A percentile compares a stretch with the other conserved stretches of the same genome.
phyloP scores from a whole-genome alignment of 768 basidiomycete genomes.

The Pholiota conissans region DNA sequence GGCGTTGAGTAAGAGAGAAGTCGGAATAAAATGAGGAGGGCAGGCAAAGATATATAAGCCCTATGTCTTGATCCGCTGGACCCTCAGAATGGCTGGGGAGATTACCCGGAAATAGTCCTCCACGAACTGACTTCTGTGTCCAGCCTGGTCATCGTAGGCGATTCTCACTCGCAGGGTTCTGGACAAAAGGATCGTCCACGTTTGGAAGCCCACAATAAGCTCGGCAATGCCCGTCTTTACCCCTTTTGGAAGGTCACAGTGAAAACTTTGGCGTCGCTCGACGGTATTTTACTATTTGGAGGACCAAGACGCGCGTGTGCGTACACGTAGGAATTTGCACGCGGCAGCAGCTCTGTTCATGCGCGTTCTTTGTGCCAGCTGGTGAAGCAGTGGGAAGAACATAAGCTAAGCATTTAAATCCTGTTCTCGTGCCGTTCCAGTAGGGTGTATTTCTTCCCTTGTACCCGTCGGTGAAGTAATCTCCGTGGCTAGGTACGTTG shows the following conservation, averaged over 20 bases:
- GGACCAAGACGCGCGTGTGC: no score
- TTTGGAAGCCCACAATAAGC: not conserved
- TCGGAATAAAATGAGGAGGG: not conserved
- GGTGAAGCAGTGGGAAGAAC: no score
- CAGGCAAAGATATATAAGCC: not conserved
- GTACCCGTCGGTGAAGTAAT: no score
- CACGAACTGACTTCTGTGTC: not conserved
- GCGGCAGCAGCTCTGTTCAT: no score
- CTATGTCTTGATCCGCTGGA: not conserved
- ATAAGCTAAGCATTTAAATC: no score
- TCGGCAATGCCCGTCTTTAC: not conserved
- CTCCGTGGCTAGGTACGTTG: no score
- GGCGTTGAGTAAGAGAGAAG: not conserved
- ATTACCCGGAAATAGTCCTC: slow-evolving; percentile 3
- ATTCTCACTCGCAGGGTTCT: slow-evolving; percentile 8
- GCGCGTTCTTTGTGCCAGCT: no score
- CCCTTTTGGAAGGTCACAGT: not conserved
- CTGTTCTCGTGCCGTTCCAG: no score
- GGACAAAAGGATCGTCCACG: slow-evolving; percentile 1
- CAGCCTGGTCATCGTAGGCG: not conserved
- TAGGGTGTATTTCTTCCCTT: no score
- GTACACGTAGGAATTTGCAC: no score
- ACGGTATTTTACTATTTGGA: no score
- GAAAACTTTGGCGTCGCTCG: no score
- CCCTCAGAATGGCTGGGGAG: not conserved